Conservation (phyloP, 2,329 filamentous ascomycete species). For the Pestalotiopsis sp. region DNA sequence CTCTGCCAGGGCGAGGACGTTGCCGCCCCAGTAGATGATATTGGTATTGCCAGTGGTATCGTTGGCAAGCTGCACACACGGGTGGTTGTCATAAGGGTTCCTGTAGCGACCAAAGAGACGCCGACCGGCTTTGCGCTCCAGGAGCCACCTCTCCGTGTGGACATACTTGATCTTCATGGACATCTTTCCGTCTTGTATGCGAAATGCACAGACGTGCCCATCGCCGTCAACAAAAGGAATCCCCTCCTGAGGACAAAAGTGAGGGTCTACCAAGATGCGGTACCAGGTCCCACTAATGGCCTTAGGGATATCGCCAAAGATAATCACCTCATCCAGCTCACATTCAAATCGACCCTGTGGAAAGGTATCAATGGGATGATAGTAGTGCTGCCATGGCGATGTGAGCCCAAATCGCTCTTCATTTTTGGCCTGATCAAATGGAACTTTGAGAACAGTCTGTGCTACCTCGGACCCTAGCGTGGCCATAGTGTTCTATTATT, state of each 20-base stretch:
- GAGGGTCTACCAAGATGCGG: slow-evolving; percentile 55
- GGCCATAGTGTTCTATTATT: background rate
- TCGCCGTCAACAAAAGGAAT: slow-evolving; percentile 37
- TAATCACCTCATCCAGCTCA: slow-evolving; percentile 40
- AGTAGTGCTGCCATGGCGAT: background rate
- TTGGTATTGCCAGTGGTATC: slow-evolving; percentile 63
- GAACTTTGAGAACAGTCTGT: background rate
- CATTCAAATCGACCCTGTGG: slow-evolving; percentile 15
- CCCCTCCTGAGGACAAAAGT: slow-evolving; percentile 60
- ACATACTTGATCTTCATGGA: slow-evolving; percentile 48
- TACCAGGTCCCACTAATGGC: slow-evolving; percentile 52
- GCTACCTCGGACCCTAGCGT: background rate
- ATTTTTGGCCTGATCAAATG: background rate
- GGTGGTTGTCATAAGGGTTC: slow-evolving; percentile 60
- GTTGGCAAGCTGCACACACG: slow-evolving; percentile 57
- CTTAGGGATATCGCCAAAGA: slow-evolving; percentile 40
- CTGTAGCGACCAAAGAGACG: slow-evolving; percentile 57
- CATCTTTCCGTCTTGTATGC: slow-evolving; percentile 41
- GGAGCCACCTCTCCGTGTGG: slow-evolving; percentile 39
- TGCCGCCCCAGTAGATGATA: slow-evolving; percentile 59
- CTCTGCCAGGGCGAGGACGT: slow-evolving; percentile 59
- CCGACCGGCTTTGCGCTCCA: slow-evolving; percentile 30
- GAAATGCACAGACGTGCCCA: slow-evolving; percentile 43
- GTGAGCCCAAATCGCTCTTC: background rate
- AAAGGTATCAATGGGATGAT: background rate